Conservation (phyloP, 2,329 filamentous ascomycete species). For the Paramyrothecium sp. region DNA sequence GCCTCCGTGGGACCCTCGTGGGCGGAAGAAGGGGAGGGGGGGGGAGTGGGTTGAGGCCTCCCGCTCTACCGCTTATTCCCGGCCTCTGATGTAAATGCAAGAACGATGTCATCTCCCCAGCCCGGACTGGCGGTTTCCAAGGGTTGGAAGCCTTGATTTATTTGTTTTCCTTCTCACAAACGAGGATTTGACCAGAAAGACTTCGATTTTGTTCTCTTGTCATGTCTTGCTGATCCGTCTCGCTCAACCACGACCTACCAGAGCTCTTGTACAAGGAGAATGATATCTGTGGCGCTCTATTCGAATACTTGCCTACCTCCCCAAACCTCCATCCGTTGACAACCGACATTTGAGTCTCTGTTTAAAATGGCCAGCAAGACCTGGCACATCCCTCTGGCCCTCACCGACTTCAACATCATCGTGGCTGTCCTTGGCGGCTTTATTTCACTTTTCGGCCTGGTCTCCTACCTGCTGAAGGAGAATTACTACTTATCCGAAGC, state of each 20-base stretch:
- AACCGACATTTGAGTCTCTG: not conserved
- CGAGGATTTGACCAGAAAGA: no score
- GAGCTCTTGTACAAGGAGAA: not conserved
- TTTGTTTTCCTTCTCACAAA: no score
- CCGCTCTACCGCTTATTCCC: not conserved
- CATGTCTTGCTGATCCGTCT: no score
- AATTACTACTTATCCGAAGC: slow-evolving; percentile 90
- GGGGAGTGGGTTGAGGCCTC: not conserved
- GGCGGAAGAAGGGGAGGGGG: no score
- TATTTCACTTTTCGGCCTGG: slow-evolving; percentile 84
- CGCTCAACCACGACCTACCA: no score
- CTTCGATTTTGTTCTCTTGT: no score
- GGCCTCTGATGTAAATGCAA: not conserved
- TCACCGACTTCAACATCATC: slow-evolving; percentile 82
- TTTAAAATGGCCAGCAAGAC: slow-evolving; percentile 17
- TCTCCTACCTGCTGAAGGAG: slow-evolving; percentile 88
- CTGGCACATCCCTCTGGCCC: slow-evolving; percentile 44
- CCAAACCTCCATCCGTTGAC: not conserved
- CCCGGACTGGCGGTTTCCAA: not conserved
- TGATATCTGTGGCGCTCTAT: not conserved
- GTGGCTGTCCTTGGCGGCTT: slow-evolving; percentile 81
- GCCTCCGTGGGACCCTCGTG: no score
- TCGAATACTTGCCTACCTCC: not conserved
- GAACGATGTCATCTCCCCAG: not conserved
- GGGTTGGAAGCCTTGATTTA: no score